Evolutionary conservation across 208 protist genomes (phyloP).

Genomic region (Crithidia thermophila): DNA sequence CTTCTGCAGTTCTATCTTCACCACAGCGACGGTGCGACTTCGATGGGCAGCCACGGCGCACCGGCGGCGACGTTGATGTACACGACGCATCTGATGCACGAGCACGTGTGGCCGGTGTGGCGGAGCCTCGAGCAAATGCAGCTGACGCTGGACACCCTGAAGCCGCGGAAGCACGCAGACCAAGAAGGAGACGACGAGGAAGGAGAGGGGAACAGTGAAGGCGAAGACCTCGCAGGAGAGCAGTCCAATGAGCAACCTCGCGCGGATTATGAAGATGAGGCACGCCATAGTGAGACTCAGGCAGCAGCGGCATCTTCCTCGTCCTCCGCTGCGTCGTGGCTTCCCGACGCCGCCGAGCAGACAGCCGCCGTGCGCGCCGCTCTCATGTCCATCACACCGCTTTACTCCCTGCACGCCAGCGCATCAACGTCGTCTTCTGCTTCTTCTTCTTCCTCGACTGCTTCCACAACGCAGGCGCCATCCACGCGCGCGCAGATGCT

Average conservation of each 20-base stretch:
- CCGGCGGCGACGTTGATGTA: slow-evolving; percentile 2
- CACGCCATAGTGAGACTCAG: no score
- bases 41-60: no score
- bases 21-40: background rate
- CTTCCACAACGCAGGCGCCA: background rate
- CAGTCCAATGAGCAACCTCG: background rate
- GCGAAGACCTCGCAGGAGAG: background rate
- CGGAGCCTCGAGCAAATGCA: slow-evolving; percentile 33
- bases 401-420: slow-evolving; percentile 28
- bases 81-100: slow-evolving; percentile 29
- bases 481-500: slow-evolving; percentile 3
- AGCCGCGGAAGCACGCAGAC: slow-evolving; percentile 3
- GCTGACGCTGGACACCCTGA: slow-evolving; percentile 28
- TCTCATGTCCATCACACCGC: slow-evolving; percentile 40
- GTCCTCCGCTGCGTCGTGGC: background rate
- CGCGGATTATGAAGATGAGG: no score
- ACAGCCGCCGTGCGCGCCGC: slow-evolving; percentile 17
- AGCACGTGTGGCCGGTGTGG: slow-evolving; percentile 58
- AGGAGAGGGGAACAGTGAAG: background rate
- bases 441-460: background rate
- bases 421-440: background rate
- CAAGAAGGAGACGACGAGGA: slow-evolving; percentile 7
- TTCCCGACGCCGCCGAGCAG: slow-evolving; percentile 25
- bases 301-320: no score
- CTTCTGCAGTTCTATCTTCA: background rate